Conservation (phyloP, 2,329 filamentous ascomycete genomes). For the Colletotrichum spaethianum region DNA sequence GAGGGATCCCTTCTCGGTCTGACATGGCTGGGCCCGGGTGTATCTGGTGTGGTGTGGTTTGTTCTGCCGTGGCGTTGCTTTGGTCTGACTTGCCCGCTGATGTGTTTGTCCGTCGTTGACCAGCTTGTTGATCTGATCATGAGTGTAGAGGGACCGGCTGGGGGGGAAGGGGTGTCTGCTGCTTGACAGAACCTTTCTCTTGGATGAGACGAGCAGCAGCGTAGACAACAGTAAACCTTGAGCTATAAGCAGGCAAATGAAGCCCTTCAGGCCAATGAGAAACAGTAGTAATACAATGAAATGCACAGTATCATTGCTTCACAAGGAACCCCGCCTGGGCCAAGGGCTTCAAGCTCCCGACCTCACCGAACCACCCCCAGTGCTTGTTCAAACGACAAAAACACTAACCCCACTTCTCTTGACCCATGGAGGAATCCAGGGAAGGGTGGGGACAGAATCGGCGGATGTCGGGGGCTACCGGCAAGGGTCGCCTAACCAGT, state of each 20-base stretch:
- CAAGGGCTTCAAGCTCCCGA: not conserved
- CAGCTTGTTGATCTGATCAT: too few relatives aligned
- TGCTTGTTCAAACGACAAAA: too few relatives aligned
- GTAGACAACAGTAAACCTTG: not conserved
- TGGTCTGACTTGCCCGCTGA: too few relatives aligned
- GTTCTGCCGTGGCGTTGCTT: slow-evolving; percentile 1
- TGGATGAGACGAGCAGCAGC: too few relatives aligned
- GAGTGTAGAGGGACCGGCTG: too few relatives aligned
- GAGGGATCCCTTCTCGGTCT: slow-evolving; percentile 14
- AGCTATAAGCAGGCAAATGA: not conserved
- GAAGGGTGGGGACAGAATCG: not conserved
- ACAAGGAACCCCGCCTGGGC: too few relatives aligned
- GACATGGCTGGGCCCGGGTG: too few relatives aligned
- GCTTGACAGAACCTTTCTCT: slow-evolving; percentile 4
- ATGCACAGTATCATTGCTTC: not conserved
- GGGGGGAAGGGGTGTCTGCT: not conserved
- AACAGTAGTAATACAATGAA: too few relatives aligned
- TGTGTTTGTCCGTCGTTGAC: too few relatives aligned
- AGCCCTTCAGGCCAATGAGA: not conserved
- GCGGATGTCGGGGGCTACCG: slow-evolving; percentile 16
- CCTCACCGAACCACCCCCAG: slow-evolving; percentile 12
- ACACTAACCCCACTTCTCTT: slow-evolving; percentile 35
- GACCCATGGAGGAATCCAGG: not conserved
- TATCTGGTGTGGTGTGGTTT: too few relatives aligned
- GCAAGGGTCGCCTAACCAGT: slow-evolving; percentile 8